Conservation (phyloP, 78 protist genomes). For the Chrysochromulina tobinii region DNA sequence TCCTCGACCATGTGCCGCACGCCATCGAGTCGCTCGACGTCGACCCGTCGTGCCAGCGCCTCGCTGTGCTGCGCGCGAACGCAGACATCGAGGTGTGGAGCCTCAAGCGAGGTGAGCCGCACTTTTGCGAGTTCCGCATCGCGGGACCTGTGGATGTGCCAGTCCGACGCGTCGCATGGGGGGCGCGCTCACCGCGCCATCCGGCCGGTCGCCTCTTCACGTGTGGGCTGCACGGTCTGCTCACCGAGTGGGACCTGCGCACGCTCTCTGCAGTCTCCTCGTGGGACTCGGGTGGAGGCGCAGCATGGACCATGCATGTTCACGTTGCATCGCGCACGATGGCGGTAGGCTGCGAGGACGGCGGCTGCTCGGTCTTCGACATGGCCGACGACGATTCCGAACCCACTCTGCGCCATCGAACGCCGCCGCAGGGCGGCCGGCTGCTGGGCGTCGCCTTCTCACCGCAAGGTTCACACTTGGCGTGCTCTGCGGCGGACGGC, state of each 20-base stretch:
- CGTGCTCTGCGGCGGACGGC: background rate
- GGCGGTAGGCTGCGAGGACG: background rate
- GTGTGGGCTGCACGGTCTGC: background rate
- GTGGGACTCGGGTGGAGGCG: background rate
- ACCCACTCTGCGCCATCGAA: too few relatives aligned
- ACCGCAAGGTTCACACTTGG: background rate
- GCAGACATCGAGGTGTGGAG: background rate
- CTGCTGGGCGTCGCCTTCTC: background rate
- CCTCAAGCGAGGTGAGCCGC: background rate
- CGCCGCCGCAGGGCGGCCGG: background rate
- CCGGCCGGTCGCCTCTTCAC: background rate
- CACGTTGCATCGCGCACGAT: background rate
- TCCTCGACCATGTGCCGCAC: background rate
- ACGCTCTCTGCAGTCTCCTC: background rate
- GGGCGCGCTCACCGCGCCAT: background rate
- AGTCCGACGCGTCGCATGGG: background rate
- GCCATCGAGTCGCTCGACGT: background rate
- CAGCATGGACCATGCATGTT: background rate
- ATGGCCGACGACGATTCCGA: background rate
- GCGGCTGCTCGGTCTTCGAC: background rate
- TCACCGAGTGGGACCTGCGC: background rate
- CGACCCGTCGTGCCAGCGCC: background rate
- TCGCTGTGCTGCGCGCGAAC: slow-evolving; percentile 15
- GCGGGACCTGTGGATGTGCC: background rate
- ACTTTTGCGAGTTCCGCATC: background rate